Evolutionary conservation across 106 monocot species (phyloP), one percentile per base, ranked within the genome.

Genomic region (Narthecium ossifragum): DNA sequence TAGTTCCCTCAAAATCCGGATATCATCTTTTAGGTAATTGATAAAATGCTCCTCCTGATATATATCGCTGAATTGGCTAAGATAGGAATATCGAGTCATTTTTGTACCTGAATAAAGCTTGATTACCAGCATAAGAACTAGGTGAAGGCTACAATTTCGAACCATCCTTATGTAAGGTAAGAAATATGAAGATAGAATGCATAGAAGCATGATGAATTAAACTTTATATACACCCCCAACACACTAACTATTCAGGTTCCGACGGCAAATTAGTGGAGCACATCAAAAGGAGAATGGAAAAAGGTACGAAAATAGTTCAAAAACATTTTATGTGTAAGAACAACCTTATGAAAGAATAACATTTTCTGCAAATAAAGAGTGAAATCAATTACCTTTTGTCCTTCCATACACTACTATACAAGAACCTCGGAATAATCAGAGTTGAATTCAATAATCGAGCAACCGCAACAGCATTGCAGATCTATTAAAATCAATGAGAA

Each of bases 31-130:
- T 61, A 98, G 53, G 34, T 81, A 81, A 68, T 71, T 74, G 55
- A 91, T 79, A 69, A 98, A 98, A 64, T 88, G 64, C 18, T 98
- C 98, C 66, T 84, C 98, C 72, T 98, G 81, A 63, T 98, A 98
- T 87, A 98, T 98, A 77, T 91, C 81, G 64, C 87, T 71, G 65
- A 98, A 98, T 73, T 88, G 90, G 76, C 91, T 98, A 81, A 78
- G 59, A 84, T 53, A 76, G 74, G 53, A 76, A 80, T 58, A 70
- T 58, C 33, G 53, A 23, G 69, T 85, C 73, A 85, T 24, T 61
- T 46, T 49, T 8, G 26, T 29, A 13, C 29, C 52, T 13, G 29
- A 53, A 9, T 27, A 53, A 0, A 5, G 17, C 2, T 28, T 28
- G 13, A 53, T 53, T 28, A 28, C 28, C n/a, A n/a, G n/a, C n/a